Percentiles rank a stretch among this genome's conserved stretches.
These are phyloP conservation scores for Rhodotorula taiwanensis DNA, from an alignment of 768 basidiomycete species.

Conservation along the genomic window DNA sequence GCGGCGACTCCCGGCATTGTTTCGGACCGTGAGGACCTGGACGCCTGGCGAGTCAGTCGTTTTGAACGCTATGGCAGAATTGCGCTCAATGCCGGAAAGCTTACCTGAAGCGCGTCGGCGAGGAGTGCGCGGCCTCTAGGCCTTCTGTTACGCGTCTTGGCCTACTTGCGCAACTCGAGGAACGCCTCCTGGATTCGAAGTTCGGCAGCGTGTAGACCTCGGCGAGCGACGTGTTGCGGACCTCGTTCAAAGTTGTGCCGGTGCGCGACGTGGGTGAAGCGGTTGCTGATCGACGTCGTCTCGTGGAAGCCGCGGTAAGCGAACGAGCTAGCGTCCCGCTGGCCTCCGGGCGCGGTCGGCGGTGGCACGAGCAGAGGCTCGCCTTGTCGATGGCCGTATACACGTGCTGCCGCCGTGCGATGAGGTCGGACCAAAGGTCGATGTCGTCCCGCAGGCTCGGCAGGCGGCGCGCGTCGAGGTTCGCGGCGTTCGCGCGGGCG, in stretches of 20 bases:
- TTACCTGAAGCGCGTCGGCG: constrained; percentile 76
- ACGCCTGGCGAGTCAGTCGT: no score
- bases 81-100: constrained; percentile 26
- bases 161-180: constrained; percentile 95
- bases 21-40: no score
- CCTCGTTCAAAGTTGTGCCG: constrained; percentile 94
- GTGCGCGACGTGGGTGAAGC: constrained; percentile 95
- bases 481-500: constrained; percentile 72
- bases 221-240: constrained; percentile 86
- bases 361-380: constrained; percentile 73
- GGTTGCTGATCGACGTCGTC: constrained; percentile 99
- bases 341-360: constrained; percentile 39
- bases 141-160: constrained; percentile 95
- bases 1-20: no score
- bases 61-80: neutral
- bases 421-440: constrained; percentile 97
- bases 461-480: constrained; percentile 87
- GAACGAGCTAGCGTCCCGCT: constrained; percentile 56
- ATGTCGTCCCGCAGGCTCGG: constrained; percentile 96
- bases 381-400: constrained; percentile 94
- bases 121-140: constrained; percentile 81
- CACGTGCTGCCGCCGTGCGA: constrained; percentile 97
- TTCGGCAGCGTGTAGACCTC: constrained; percentile 99
- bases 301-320: constrained; percentile 97
- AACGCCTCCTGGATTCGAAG: constrained; percentile 99